Conservation (phyloP, 495 filamentous ascomycete genomes). For the Talaromyces proteolyticus region DNA sequence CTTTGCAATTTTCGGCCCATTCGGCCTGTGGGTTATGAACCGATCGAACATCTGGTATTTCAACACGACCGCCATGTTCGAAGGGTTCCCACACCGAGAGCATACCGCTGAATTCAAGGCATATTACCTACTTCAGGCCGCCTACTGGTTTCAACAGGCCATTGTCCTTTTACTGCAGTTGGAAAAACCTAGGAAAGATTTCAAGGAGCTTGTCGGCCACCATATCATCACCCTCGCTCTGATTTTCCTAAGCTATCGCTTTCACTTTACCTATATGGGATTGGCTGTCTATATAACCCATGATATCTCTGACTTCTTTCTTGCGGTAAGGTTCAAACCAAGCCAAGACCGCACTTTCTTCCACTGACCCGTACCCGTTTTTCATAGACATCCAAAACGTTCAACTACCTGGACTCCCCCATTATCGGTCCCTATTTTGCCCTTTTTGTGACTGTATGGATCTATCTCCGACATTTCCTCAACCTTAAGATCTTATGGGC, state of each 20-base stretch:
- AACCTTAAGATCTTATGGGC: constrained; percentile 85
- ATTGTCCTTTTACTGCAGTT: constrained; percentile 84
- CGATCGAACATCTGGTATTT: constrained; percentile 96
- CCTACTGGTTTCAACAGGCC: constrained; percentile 94
- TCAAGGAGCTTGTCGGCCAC: constrained; percentile 89
- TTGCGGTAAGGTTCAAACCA: constrained; percentile 62
- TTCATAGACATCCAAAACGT: constrained; percentile 76
- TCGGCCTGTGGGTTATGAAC: constrained; percentile 89
- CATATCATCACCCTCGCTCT: constrained; percentile 90
- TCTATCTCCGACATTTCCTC: constrained; percentile 87
- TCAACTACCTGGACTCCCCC: constrained; percentile 83
- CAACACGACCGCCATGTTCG: constrained; percentile 88
- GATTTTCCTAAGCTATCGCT: constrained; percentile 86
- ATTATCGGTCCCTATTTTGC: constrained; percentile 79
- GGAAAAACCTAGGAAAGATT: constrained; percentile 95
- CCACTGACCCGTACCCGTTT: constrained; percentile 3
- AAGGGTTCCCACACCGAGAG: constrained; percentile 79
- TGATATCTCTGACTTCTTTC: constrained; percentile 94
- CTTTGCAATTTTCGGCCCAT: constrained; percentile 79
- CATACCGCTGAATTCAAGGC: constrained; percentile 90
- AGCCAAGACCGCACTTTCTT: not conserved
- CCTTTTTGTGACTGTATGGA: constrained; percentile 79
- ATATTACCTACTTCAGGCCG: constrained; percentile 92
- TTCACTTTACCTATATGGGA: constrained; percentile 98
- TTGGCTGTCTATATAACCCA: constrained; percentile 95